Base-by-base conservation (phyloP, 1,284 basidiomycete genomes). In the Ceratobasidium sp. region DNA sequence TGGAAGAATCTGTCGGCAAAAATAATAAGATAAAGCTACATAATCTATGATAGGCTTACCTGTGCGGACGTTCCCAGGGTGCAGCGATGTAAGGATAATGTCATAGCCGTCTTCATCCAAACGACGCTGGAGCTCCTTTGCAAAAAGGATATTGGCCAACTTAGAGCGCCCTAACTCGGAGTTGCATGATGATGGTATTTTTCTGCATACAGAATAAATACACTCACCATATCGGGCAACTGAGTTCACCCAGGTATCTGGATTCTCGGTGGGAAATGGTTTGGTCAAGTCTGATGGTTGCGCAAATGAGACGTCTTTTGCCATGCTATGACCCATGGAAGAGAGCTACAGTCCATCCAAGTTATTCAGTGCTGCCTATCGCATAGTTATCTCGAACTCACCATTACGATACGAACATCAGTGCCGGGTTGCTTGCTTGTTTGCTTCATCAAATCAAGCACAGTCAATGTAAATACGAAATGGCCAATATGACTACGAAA, bases 81-180 rank as follows among this genome's bases (percentile, higher is more conserved):
- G 75, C 13, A 64, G 23, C 8, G 64, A 11, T 52, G 75, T 57
- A 23, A 69, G 59, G 8, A 76, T 49, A 2, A 75, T 74, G 5
- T 66, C 57, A 21, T 76, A 73, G 50, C 74, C 75, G 5, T 76
- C 74, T 8, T 28, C 52, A 43, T 75, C 54, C 1, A 78, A 38
- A 7, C 75, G 74, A 11, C 74, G 73, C 30, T 78, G 76, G 0
- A 78, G 62, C 2, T 73, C 77, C 14, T 58, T 57, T 1, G 75
- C 44, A 52, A 77, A 78, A 13, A 78, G 44, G 23, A 78, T 47
- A 58, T 76, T 77, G 21, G 76, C 66, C 49, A n/a, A 58, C 44
- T 46, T 77, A 73, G 52, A 72, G 43, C 57, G 74, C 50, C 66
- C 50, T 71, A 30, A n/a, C 3, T 41, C 2, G 2, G 49, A 18